Evolutionary conservation across 345 rosid species (phyloP).

Genomic region (Kernera saxatilis): DNA sequence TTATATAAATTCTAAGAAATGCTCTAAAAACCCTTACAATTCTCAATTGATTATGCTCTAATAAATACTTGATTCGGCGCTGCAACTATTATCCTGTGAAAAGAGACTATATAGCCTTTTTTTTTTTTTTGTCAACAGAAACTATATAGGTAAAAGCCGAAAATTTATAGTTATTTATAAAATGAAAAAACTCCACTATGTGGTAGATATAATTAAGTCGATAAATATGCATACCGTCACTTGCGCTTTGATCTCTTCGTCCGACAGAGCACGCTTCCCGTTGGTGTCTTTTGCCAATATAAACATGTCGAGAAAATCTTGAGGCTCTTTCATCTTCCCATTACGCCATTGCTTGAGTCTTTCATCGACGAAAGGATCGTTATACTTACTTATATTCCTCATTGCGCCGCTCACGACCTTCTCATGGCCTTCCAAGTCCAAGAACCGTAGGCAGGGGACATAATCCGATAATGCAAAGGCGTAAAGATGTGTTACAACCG

Average conservation of each 20-base stretch:
- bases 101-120: too few relatives aligned
- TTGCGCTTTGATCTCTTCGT: slow-evolving; percentile 52
- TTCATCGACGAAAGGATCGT: slow-evolving; percentile 44
- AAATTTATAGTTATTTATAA: not conserved
- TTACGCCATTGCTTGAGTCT: slow-evolving; percentile 41
- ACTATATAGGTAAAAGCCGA: not conserved
- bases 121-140: too few relatives aligned
- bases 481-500: slow-evolving; percentile 27
- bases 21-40: too few relatives aligned
- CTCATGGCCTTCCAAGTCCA: slow-evolving; percentile 57
- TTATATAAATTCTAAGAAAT: too few relatives aligned
- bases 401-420: slow-evolving; percentile 25
- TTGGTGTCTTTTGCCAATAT: slow-evolving; percentile 22
- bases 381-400: slow-evolving; percentile 33
- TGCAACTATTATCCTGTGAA: not conserved
- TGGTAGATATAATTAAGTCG: not conserved
- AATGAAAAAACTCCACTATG: not conserved
- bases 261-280: slow-evolving; percentile 33
- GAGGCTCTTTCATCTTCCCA: slow-evolving; percentile 20
- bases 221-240: slow-evolving; percentile 25
- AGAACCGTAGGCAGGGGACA: slow-evolving; percentile 35
- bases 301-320: slow-evolving; percentile 43
- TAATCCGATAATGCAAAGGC: slow-evolving; percentile 51
- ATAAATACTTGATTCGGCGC: too few relatives aligned
- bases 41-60: too few relatives aligned